A percentile compares a stretch with the other conserved stretches of the same genome.
phyloP scores from a whole-genome alignment of 179 eudicot species.

The Heliamphora pulchella region DNA sequence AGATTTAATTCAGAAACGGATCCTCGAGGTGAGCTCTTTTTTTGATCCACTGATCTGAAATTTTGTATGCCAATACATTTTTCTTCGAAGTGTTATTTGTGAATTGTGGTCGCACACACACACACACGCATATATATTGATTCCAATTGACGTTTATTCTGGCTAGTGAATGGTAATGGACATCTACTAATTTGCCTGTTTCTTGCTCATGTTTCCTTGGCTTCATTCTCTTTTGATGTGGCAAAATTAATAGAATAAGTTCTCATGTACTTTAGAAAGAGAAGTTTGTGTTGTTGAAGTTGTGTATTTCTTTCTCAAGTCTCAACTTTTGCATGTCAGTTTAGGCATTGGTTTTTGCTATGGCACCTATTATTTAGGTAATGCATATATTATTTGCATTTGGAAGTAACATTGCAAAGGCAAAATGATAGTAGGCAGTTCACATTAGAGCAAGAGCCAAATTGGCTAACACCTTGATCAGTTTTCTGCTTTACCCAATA shows the following conservation, averaged over 20 bases:
- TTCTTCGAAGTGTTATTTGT: not conserved
- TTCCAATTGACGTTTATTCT: not conserved
- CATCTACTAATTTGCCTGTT: not conserved
- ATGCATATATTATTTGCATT: too few species aligned
- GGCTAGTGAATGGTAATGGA: not conserved
- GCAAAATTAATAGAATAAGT: not conserved
- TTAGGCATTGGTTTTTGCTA: too few species aligned
- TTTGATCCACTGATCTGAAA: not conserved
- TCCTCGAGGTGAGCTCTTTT: slow-evolving; percentile 53
- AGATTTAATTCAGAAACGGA: slow-evolving; percentile 80
- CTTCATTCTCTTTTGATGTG: not conserved
- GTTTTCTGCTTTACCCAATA: not conserved
- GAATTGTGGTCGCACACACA: too few species aligned
- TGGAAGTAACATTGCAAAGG: too few species aligned
- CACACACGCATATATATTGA: too few species aligned
- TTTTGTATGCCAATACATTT: not conserved
- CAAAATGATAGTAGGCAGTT: too few species aligned
- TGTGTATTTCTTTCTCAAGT: not conserved
- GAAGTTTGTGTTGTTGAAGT: not conserved
- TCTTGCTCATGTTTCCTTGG: not conserved
- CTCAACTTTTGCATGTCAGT: too few species aligned
- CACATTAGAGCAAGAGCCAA: too few species aligned
- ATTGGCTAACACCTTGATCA: too few species aligned
- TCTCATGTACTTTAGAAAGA: not conserved
- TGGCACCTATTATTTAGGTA: too few species aligned